These are phyloP conservation scores for Vitellaria paradoxa DNA, from an alignment of 179 eudicot species.

Conservation along the genomic window DNA sequence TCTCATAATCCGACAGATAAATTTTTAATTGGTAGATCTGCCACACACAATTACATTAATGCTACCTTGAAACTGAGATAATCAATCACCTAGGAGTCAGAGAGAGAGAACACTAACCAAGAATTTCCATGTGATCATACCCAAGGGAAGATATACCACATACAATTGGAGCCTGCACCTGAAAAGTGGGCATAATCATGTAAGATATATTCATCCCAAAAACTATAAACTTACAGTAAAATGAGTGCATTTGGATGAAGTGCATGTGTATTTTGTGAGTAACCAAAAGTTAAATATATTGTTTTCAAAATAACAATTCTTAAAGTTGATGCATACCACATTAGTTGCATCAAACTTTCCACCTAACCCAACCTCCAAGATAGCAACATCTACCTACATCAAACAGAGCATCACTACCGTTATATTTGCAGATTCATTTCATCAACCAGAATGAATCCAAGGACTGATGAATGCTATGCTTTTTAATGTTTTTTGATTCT, in stretches of 20 bases:
- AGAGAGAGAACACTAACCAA: constrained; percentile 66
- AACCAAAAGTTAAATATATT: background rate
- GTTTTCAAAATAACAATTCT: background rate
- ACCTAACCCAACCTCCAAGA: constrained; percentile 98
- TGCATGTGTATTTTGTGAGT: background rate
- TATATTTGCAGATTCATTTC: background rate
- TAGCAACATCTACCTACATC: constrained; percentile 91
- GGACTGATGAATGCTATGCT: background rate
- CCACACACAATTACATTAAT: background rate
- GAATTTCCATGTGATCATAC: constrained; percentile 99
- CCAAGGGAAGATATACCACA: constrained; percentile 98
- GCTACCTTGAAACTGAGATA: background rate
- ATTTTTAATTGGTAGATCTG: no score
- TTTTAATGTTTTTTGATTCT: background rate
- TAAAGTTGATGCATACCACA: constrained; percentile 53
- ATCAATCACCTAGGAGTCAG: constrained; percentile 17
- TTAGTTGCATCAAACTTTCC: constrained; percentile 98
- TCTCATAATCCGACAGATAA: background rate
- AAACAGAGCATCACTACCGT: background rate
- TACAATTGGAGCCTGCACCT: constrained; percentile 88
- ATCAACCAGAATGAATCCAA: constrained; percentile 6
- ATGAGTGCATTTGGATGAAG: background rate
- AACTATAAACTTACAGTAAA: constrained; percentile 3
- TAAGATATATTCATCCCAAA: background rate
- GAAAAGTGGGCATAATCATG: constrained; percentile 28